Evolutionary conservation across 2,329 filamentous ascomycete species (phyloP).

Genomic region (Fusarium circinatum): DNA sequence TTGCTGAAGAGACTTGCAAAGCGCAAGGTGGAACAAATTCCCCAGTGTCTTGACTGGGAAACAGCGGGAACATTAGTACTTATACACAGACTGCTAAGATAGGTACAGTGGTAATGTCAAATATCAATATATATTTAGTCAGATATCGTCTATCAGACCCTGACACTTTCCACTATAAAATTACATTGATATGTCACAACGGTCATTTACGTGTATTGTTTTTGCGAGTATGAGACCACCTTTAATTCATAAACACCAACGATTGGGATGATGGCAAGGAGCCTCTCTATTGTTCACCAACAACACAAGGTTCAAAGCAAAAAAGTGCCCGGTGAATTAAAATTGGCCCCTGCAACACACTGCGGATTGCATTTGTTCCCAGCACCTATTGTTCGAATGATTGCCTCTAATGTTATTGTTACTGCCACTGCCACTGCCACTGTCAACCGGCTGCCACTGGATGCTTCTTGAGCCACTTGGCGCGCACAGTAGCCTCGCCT

Average conservation of each 20-base stretch:
- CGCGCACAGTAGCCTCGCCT: not conserved
- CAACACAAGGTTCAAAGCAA: not conserved
- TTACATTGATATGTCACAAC: no score
- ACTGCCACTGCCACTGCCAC: not conserved
- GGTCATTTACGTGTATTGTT: not conserved
- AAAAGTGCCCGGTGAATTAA: not conserved
- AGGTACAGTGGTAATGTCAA: not conserved
- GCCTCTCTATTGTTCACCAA: not conserved
- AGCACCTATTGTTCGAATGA: not conserved
- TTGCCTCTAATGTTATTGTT: not conserved
- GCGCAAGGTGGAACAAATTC: not conserved
- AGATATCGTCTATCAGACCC: not conserved
- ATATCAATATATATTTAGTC: not conserved
- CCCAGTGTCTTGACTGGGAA: not conserved
- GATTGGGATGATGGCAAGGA: not conserved
- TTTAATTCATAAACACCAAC: not conserved
- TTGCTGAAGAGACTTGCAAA: not conserved
- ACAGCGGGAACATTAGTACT: not conserved
- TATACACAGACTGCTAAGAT: not conserved
- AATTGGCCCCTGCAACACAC: not conserved
- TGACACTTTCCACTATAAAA: not conserved
- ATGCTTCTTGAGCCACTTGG: not conserved
- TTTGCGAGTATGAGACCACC: not conserved
- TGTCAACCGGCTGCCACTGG: conserved; percentile 4
- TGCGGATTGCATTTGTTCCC: not conserved